Evolutionary conservation across 2,329 filamentous ascomycete genomes (phyloP).

Genomic region (Ophiostoma perfectum): DNA sequence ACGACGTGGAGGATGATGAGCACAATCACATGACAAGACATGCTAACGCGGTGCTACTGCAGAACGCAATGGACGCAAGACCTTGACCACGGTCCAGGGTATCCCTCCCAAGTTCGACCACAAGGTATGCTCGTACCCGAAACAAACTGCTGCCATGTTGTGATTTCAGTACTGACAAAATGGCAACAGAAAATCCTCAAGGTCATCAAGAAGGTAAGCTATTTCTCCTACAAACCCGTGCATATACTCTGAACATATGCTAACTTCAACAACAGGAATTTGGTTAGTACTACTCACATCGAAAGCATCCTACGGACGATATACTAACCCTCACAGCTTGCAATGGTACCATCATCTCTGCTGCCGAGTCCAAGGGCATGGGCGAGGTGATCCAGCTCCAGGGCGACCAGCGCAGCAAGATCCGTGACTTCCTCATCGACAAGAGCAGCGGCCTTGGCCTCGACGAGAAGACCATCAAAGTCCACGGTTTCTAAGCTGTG

Average conservation of each 20-base stretch:
- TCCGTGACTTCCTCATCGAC: constrained; percentile 79
- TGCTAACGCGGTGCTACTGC: constrained; percentile 22
- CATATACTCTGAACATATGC: not conserved
- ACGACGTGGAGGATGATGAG: too few relatives aligned
- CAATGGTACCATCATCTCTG: constrained; percentile 29
- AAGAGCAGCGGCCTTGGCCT: constrained; percentile 92
- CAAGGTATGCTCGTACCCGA: constrained; percentile 44
- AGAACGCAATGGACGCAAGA: constrained; percentile 99
- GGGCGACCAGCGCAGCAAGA: constrained; percentile 80
- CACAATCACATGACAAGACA: not conserved
- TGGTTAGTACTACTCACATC: constrained; percentile 3
- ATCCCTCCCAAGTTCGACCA: constrained; percentile 98
- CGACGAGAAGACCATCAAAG: constrained; percentile 96
- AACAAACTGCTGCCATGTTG: not conserved
- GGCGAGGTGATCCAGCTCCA: constrained; percentile 70
- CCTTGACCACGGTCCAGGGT: constrained; percentile 98
- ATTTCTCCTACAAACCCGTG: not conserved
- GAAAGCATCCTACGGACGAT: not conserved
- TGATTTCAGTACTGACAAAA: constrained; percentile 2
- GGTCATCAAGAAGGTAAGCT: constrained; percentile 83
- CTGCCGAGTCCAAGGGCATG: constrained; percentile 29
- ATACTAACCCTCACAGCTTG: constrained; percentile 23
- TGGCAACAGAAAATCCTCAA: constrained; percentile 77
- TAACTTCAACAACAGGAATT: constrained; percentile 14
- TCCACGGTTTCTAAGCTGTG: constrained; percentile 58